Base-by-base conservation (phyloP, 805 yeast species). In the Teunomyces aglyptinius region DNA sequence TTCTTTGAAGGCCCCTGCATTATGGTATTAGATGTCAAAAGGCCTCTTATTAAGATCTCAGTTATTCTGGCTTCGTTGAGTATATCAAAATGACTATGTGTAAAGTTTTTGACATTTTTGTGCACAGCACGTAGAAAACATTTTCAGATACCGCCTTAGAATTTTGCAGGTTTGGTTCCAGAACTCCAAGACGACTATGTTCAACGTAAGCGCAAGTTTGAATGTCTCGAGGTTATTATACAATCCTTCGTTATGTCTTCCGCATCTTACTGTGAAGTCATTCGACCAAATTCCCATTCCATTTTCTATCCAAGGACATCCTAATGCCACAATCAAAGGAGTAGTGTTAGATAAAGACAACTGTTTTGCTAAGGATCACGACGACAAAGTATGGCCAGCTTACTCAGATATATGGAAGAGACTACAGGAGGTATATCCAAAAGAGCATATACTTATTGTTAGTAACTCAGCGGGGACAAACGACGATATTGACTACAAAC, bases 331-430 rank as follows among this genome's bases (percentile, higher is more conserved):
- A 4, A 85, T 88, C 47, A 84, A 81, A 57, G 96, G 90, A 0
- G 76, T 91, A 1, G 92, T 94, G 0, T 71, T 94, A 20, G 99
- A 94, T 60, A 94, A 94, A 63, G 99, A 94, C 67, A 94, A 94
- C 64, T 92, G 98, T 60, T 87, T 94, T 62, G 96, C 99, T 4
- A 77, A 79, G 48, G 91, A 91, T 29, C 86, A 88, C 46, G 86
- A 82, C 49, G 86, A 84, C 49, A 77, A 80, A 48, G 86, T 92
- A 1, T 90, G 89, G 87, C 89, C 87, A 0, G 86, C 70, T 1
- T 91, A 90, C 24, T 39, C 58, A 54, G 65, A 59, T 11, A 59
- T 62, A 10, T 89, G 94, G 89, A 64, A 68, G 5, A 55, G 60
- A n/a, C 64, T 89, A 42, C 71, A 73, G 36, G 54, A 64, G n/a